Base-by-base conservation (phyloP, 768 basidiomycete genomes). In the Coprinopsis marcescibilis region DNA sequence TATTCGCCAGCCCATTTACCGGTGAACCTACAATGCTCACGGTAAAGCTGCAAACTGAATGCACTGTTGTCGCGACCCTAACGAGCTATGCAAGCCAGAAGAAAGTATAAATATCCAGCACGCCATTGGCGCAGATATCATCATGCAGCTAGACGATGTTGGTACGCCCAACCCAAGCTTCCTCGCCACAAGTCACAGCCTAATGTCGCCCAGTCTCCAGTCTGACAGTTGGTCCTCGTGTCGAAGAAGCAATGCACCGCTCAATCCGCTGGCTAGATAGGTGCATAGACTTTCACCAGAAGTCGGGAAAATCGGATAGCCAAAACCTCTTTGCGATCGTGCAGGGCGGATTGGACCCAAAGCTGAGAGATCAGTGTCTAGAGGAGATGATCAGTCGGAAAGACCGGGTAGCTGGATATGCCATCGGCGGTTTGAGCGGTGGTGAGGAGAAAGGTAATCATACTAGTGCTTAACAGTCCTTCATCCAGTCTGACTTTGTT, bases 101-200 rank as follows among this genome's bases (percentile, higher is more conserved):
- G 86, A 92, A 69, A 89, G 87, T 56, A 92, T 94, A 33, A 80
- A 81, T 13, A 86, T 91, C 56, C 90, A 95, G 59, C 92, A 95
- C 58, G 73, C 84, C 6, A 92, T 95, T 34, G 90, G 91, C 4
- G 88, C 84, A 21, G 91, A 95, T 60, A 95, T 95, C 50, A 90
- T 95, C 51, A 94, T 95, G 92, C 91, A 90, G 60, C 74, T 92
- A 14, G 90, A 93, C 61, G 90, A 93, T 63, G 90, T 93, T 42
- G 89, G 89, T 85, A 56, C 61, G 82, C 43, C 4, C 39, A 19
- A 13, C 29, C 40, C n/a, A n/a, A n/a, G n/a, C n/a, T n/a, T n/a
- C n/a, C n/a, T n/a, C n/a, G n/a, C n/a, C n/a, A n/a, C n/a, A n/a
- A n/a, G n/a, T n/a, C n/a, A n/a, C n/a, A n/a, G n/a, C n/a, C n/a